Conservation (phyloP, 768 basidiomycete species). For the Psilocybe cubensis region DNA sequence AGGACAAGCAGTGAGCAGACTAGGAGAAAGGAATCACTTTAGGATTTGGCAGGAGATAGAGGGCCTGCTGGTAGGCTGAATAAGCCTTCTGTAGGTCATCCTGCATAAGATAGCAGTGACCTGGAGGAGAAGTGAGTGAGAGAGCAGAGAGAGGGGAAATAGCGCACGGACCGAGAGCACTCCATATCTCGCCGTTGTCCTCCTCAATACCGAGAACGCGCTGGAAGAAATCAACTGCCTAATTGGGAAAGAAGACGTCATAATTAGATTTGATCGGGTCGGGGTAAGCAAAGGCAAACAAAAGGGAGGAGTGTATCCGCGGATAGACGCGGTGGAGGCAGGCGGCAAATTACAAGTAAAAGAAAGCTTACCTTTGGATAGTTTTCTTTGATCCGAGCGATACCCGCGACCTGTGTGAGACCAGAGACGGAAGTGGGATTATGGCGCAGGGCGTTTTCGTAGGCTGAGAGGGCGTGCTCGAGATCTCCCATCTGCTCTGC, state of each 20-base stretch:
- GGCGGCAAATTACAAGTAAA: slow-evolving; percentile 15
- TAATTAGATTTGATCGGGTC: slow-evolving; percentile 36
- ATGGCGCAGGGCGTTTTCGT: slow-evolving; percentile 95
- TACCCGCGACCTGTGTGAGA: slow-evolving; percentile 92
- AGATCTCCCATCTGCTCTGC: slow-evolving; percentile 96
- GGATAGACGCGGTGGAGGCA: slow-evolving; percentile 29
- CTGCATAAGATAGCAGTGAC: slow-evolving; percentile 98
- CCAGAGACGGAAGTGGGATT: slow-evolving; percentile 91
- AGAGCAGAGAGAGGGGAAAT: slow-evolving; percentile 17
- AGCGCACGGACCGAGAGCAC: slow-evolving; percentile 72
- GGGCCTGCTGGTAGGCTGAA: slow-evolving; percentile 96
- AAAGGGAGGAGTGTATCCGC: slow-evolving; percentile 37
- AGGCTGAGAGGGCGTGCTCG: slow-evolving; percentile 90
- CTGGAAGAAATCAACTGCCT: slow-evolving; percentile 98
- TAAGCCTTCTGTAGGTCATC: slow-evolving; percentile 99
- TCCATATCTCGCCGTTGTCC: slow-evolving; percentile 99
- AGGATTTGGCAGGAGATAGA: slow-evolving; percentile 94
- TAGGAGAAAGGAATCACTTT: slow-evolving; percentile 56
- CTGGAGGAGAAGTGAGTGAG: slow-evolving; percentile 39
- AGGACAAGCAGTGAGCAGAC: slow-evolving; percentile 13
- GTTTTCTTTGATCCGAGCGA: slow-evolving; percentile 97
- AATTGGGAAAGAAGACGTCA: slow-evolving; percentile 42
- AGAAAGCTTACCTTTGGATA: slow-evolving; percentile 81
- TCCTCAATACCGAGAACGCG: slow-evolving; percentile 88
- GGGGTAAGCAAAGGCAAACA: slow-evolving; percentile 31